Evolutionary conservation across 371 early-diverging fungal genomes (phyloP).

Genomic region (Mucor piriformis): DNA sequence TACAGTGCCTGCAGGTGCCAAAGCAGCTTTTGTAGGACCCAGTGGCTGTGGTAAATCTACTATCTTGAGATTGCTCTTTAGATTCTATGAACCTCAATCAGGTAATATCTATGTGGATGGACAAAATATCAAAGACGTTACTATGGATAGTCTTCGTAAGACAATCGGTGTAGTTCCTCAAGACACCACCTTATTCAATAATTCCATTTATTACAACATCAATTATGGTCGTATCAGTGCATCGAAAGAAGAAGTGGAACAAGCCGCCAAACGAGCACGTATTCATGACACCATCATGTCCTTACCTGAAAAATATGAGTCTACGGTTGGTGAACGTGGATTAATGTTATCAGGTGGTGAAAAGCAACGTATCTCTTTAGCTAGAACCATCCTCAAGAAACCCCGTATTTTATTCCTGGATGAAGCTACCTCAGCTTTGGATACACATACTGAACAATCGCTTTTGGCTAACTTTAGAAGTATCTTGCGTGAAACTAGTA

Average conservation of each 20-base stretch:
- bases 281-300: slow-evolving; percentile 73
- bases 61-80: slow-evolving; percentile 77
- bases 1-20: slow-evolving; percentile 83
- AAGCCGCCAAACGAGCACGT: slow-evolving; percentile 85
- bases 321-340: slow-evolving; percentile 94
- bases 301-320: slow-evolving; percentile 82
- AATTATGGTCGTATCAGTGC: slow-evolving; percentile 70
- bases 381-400: slow-evolving; percentile 73
- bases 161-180: slow-evolving; percentile 90
- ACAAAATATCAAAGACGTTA: slow-evolving; percentile 71
- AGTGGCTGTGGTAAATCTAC: slow-evolving; percentile 95
- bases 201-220: slow-evolving; percentile 83
- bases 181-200: slow-evolving; percentile 85
- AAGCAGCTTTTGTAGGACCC: slow-evolving; percentile 95
- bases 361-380: slow-evolving; percentile 81
- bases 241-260: slow-evolving; percentile 68
- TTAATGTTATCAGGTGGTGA: slow-evolving; percentile 93
- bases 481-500: slow-evolving; percentile 61
- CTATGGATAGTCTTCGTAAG: slow-evolving; percentile 71
- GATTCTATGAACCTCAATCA: slow-evolving; percentile 81
- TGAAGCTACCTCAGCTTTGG: slow-evolving; percentile 94
- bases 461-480: slow-evolving; percentile 77
- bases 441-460: slow-evolving; percentile 86
- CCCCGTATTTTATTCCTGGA: slow-evolving; percentile 86
- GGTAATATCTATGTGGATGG: slow-evolving; percentile 82